Evolutionary conservation across 129 eudicot species (phyloP).

Genomic region (Apium graveolens): DNA sequence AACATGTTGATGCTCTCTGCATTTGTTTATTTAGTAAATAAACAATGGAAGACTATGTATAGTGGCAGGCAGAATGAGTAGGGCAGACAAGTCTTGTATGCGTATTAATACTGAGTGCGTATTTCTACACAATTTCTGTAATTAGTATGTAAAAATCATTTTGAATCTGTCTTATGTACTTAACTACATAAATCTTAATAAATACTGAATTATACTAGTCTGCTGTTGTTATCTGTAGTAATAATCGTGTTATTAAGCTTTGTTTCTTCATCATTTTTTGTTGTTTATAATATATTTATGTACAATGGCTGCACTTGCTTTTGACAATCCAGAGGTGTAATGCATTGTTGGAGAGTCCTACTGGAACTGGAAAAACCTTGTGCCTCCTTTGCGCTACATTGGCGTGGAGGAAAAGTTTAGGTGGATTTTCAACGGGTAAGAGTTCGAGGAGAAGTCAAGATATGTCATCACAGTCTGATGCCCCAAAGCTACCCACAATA

Average conservation of each 20-base stretch:
- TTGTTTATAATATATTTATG: neutral
- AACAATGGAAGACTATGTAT: neutral
- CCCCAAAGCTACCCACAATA: constrained; percentile 53
- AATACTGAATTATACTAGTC: neutral
- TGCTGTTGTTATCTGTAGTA: neutral
- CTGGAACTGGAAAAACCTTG: constrained; percentile 96
- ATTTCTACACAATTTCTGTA: neutral
- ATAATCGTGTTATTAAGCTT: neutral
- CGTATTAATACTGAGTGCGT: neutral
- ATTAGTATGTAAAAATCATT: neutral
- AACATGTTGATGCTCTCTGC: neutral
- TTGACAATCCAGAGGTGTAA: constrained; percentile 52
- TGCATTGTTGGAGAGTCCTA: constrained; percentile 87
- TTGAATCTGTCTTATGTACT: neutral
- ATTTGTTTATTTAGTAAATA: neutral
- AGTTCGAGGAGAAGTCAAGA: constrained; percentile 29
- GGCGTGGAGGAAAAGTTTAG: constrained; percentile 96
- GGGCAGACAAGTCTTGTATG: neutral
- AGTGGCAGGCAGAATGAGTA: neutral
- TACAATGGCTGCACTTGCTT: neutral
- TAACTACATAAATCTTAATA: neutral
- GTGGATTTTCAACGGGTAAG: constrained; percentile 52
- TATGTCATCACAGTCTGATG: constrained; percentile 38
- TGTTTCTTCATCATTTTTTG: neutral
- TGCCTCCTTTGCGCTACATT: constrained; percentile 95